phyloP scores from a whole-genome alignment of 2,329 filamentous ascomycete species.

The Aureobasidium zeae region DNA sequence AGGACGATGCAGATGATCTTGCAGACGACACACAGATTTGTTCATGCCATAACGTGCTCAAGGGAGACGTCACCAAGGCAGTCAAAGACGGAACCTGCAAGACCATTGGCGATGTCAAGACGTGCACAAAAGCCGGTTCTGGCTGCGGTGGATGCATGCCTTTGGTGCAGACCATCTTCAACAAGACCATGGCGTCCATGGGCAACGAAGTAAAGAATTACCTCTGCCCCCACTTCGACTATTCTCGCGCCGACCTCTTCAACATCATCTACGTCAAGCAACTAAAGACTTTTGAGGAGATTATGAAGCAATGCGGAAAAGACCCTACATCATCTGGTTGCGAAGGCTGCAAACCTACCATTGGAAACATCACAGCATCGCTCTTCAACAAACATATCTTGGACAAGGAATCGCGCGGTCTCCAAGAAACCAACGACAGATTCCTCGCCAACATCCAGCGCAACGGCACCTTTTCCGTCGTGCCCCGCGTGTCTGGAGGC shows the following conservation, averaged over 20 bases:
- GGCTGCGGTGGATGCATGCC: conserved; percentile 88
- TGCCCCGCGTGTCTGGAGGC: conserved; percentile 72
- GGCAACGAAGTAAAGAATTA: conserved; percentile 82
- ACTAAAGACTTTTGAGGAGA: conserved; percentile 59
- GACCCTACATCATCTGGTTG: conserved; percentile 67
- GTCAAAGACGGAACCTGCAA: conserved; percentile 75
- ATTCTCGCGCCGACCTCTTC: conserved; percentile 80
- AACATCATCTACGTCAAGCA: conserved; percentile 78
- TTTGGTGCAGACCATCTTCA: conserved; percentile 81
- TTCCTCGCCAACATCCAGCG: conserved; percentile 85
- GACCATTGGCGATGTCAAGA: conserved; percentile 71
- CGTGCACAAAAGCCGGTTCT: conserved; percentile 84
- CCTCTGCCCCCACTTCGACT: conserved; percentile 73
- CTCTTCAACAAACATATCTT: conserved; percentile 80
- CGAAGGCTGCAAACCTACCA: conserved; percentile 75
- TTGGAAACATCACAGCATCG: conserved; percentile 71
- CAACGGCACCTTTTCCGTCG: conserved; percentile 82
- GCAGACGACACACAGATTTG: conserved; percentile 82
- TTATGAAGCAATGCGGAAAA: conserved; percentile 71
- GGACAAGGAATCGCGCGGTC: conserved; percentile 57
- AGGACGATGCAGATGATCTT: conserved; percentile 68
- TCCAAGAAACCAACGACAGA: conserved; percentile 85
- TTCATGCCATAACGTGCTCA: conserved; percentile 86
- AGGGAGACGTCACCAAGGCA: conserved; percentile 63
- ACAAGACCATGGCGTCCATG: conserved; percentile 75